These are phyloP conservation scores for Talaromyces wortmannii DNA, from an alignment of 495 filamentous ascomycete genomes.

Conservation along the genomic window DNA sequence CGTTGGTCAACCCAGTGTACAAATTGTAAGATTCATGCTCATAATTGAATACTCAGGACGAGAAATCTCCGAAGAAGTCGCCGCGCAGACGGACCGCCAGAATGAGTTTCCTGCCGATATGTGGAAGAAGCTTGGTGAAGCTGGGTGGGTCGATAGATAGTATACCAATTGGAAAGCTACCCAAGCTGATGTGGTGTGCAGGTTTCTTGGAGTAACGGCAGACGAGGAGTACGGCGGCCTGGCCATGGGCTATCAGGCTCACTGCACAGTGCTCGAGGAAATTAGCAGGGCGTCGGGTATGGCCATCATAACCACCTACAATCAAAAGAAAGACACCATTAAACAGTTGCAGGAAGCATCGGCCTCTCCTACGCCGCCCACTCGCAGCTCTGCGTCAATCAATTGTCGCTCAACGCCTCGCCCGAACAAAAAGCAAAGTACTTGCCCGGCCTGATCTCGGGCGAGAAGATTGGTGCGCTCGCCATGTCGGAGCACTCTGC, in stretches of 20 bases:
- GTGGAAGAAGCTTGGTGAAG: slow-evolving; percentile 91
- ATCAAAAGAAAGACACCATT: not conserved
- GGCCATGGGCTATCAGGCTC: slow-evolving; percentile 92
- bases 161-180: not conserved
- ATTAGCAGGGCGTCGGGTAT: slow-evolving; percentile 58
- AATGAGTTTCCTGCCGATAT: slow-evolving; percentile 88
- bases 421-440: slow-evolving; percentile 69
- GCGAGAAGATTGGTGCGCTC: slow-evolving; percentile 77
- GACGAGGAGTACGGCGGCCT: slow-evolving; percentile 91
- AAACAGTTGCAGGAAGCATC: slow-evolving; percentile 62
- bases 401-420: slow-evolving; percentile 86
- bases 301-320: not conserved
- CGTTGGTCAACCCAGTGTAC: slow-evolving; percentile 25
- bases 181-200: slow-evolving; percentile 8
- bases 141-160: slow-evolving; percentile 41
- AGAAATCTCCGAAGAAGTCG: slow-evolving; percentile 74
- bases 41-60: slow-evolving; percentile 21
- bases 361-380: slow-evolving; percentile 92
- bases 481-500: slow-evolving; percentile 94
- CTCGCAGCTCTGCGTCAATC: slow-evolving; percentile 94
- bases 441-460: slow-evolving; percentile 76
- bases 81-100: slow-evolving; percentile 67
- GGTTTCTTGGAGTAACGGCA: slow-evolving; percentile 87
- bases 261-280: slow-evolving; percentile 96
- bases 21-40: not conserved